phyloP scores from a whole-genome alignment of 495 filamentous ascomycete genomes.

The Pseudotulostoma volvatum region DNA sequence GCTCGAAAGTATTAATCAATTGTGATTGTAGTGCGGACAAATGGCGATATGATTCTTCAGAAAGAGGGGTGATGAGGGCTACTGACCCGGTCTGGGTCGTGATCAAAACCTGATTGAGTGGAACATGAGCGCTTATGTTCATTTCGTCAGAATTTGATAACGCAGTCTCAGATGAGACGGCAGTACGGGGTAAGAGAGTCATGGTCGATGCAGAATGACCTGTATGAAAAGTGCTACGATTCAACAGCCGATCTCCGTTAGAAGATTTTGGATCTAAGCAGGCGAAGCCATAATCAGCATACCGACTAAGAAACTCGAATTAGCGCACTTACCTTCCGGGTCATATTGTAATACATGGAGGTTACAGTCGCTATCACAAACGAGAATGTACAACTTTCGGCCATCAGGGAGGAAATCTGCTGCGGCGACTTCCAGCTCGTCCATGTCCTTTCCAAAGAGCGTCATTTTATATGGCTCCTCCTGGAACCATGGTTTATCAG shows the following conservation, averaged over 20 bases:
- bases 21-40: constrained; percentile 70
- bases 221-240: constrained; percentile 71
- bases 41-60: constrained; percentile 68
- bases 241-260: constrained; percentile 72
- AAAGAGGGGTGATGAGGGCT: constrained; percentile 57
- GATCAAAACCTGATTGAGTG: constrained; percentile 44
- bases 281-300: constrained; percentile 1
- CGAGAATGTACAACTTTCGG: constrained; percentile 63
- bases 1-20: constrained; percentile 56
- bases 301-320: constrained; percentile 3
- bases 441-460: constrained; percentile 74
- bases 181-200: constrained; percentile 54
- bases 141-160: constrained; percentile 23
- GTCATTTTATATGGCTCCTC: constrained; percentile 92
- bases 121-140: constrained; percentile 14
- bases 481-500: constrained; percentile 11
- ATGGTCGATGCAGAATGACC: constrained; percentile 60
- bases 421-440: constrained; percentile 57
- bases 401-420: constrained; percentile 84
- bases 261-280: constrained; percentile 76
- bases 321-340: constrained; percentile 50
- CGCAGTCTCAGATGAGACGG: constrained; percentile 26
- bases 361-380: constrained; percentile 70
- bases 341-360: constrained; percentile 86
- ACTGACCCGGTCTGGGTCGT: constrained; percentile 58